Conservation (phyloP, 2,329 filamentous ascomycete genomes). For the Fusarium odoratissimum region DNA sequence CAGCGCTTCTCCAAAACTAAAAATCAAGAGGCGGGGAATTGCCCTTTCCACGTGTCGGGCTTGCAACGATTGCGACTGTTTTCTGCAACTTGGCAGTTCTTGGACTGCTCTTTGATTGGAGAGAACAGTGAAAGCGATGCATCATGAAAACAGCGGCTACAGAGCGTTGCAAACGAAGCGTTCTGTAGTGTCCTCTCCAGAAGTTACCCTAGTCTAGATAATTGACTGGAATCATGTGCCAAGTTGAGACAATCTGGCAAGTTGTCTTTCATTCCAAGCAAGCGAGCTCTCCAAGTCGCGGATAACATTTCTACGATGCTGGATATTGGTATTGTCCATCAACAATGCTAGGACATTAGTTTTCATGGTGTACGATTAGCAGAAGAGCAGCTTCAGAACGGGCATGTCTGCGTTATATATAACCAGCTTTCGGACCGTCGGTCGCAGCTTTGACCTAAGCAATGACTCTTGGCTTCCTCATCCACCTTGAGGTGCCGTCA, state of each 20-base stretch:
- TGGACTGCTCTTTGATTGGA: constrained; percentile 8
- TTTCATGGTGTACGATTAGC: neutral
- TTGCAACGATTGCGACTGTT: constrained; percentile 7
- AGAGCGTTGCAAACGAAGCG: neutral
- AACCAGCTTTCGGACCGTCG: constrained; percentile 30
- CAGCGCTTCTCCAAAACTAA: constrained; percentile 9
- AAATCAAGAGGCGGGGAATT: constrained; percentile 29
- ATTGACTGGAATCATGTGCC: neutral
- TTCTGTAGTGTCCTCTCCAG: neutral
- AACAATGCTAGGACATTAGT: neutral
- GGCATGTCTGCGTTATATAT: neutral
- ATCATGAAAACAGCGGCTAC: neutral
- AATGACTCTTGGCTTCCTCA: constrained; percentile 19
- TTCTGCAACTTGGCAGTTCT: constrained; percentile 6
- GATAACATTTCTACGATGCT: neutral
- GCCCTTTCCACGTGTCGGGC: constrained; percentile 29
- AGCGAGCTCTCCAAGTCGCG: neutral
- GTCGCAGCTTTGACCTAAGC: neutral
- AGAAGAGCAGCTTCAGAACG: neutral
- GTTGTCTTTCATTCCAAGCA: neutral
- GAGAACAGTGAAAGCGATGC: neutral
- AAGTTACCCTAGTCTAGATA: neutral
- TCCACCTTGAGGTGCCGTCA: constrained; percentile 11
- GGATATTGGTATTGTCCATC: neutral
- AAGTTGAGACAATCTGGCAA: neutral